Conservation (phyloP, 345 rosid species). For the Populus simonii region DNA sequence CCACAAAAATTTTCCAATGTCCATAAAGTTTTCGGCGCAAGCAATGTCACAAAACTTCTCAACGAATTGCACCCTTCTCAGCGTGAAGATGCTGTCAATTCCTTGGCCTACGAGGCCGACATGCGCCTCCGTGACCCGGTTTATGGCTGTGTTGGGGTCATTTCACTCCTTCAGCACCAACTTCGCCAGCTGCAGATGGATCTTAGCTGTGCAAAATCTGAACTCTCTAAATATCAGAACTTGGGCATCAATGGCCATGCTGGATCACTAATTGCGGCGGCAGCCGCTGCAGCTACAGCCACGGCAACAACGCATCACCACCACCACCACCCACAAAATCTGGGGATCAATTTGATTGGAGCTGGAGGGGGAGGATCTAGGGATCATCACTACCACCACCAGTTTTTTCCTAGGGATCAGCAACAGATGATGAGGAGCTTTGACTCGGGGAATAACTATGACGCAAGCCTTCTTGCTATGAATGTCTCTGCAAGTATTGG, state of each 20-base stretch:
- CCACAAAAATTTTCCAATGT: slow-evolving; percentile 31
- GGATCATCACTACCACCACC: slow-evolving; percentile 60
- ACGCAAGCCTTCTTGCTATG: slow-evolving; percentile 64
- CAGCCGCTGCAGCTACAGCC: slow-evolving; percentile 50
- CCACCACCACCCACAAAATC: slow-evolving; percentile 47
- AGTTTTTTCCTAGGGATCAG: slow-evolving; percentile 65
- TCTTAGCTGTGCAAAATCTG: slow-evolving; percentile 30
- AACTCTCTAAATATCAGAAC: slow-evolving; percentile 32
- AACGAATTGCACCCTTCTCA: slow-evolving; percentile 33
- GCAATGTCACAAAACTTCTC: slow-evolving; percentile 27
- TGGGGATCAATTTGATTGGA: slow-evolving; percentile 61
- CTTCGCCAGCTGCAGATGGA: slow-evolving; percentile 34
- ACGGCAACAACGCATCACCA: slow-evolving; percentile 28
- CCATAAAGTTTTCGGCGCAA: slow-evolving; percentile 31
- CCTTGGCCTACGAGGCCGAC: slow-evolving; percentile 31
- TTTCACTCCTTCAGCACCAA: slow-evolving; percentile 31
- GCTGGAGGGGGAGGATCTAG: slow-evolving; percentile 30
- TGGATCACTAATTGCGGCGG: slow-evolving; percentile 52
- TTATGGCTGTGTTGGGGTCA: slow-evolving; percentile 32
- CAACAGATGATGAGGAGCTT: slow-evolving; percentile 65
- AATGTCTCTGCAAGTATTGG: slow-evolving; percentile 59
- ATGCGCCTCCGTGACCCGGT: slow-evolving; percentile 34
- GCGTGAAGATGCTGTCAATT: slow-evolving; percentile 33
- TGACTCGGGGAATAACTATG: slow-evolving; percentile 52
- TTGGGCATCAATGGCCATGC: slow-evolving; percentile 45